Evolutionary conservation across 2,329 filamentous ascomycete species (phyloP).

Genomic region (Curvularia sp.): DNA sequence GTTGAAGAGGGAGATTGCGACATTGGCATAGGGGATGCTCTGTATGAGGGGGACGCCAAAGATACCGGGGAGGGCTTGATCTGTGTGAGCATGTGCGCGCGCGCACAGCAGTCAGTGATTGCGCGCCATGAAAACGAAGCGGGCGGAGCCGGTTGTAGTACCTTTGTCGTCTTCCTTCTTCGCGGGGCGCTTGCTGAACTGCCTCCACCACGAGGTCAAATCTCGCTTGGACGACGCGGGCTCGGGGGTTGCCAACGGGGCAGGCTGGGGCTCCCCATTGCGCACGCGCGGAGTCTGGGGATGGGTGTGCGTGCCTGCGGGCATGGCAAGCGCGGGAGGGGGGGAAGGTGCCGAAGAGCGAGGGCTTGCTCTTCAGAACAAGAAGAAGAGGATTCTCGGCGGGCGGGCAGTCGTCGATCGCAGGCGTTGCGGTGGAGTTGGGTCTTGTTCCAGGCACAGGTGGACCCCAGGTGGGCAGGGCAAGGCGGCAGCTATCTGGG

Average conservation of each 20-base stretch:
- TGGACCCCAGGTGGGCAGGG: conserved; percentile 34
- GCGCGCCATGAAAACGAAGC: conserved; percentile 22
- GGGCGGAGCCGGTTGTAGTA: conserved; percentile 42
- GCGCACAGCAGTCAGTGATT: conserved; percentile 31
- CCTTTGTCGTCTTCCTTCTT: conserved; percentile 70
- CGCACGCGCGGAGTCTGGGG: conserved; percentile 53
- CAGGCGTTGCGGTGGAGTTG: conserved; percentile 28
- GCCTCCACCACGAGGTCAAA: conserved; percentile 96
- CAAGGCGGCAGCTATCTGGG: conserved; percentile 38
- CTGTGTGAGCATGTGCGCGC: conserved; percentile 25
- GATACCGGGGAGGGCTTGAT: conserved; percentile 71
- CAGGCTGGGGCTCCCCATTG: conserved; percentile 53
- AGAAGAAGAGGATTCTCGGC: conserved; percentile 16
- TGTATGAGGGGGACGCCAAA: conserved; percentile 92
- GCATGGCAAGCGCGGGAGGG: conserved; percentile 43
- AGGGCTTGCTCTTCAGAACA: conserved; percentile 32
- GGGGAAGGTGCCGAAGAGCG: conserved; percentile 28
- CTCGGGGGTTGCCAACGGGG: conserved; percentile 57
- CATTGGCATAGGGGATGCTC: conserved; percentile 97
- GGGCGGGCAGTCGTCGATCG: conserved; percentile 20
- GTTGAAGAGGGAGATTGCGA: conserved; percentile 94
- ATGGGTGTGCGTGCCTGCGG: conserved; percentile 47
- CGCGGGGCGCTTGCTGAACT: conserved; percentile 73
- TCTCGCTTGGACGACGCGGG: conserved; percentile 86
- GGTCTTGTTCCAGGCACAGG: conserved; percentile 28